phyloP scores from a whole-genome alignment of 257 asterid genomes.

The Solanum rostratum region DNA sequence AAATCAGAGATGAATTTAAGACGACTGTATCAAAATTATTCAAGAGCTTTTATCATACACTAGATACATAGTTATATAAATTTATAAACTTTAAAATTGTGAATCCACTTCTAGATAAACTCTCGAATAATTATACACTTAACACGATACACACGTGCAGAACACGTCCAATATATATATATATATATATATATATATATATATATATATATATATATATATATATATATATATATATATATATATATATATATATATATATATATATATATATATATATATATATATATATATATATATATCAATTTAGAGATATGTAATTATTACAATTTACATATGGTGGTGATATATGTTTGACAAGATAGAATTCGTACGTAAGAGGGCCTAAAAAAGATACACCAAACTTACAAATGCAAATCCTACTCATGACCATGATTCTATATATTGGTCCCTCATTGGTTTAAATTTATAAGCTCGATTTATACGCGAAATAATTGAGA shows the following conservation, averaged over 20 bases:
- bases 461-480: neutral
- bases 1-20: neutral
- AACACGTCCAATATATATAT: too few species aligned
- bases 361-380: neutral
- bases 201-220: too few species aligned
- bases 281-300: neutral
- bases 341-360: neutral
- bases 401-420: slow-evolving; percentile 28
- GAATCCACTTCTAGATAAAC: too few species aligned
- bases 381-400: neutral
- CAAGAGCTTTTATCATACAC: too few species aligned
- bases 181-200: too few species aligned
- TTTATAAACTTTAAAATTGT: neutral
- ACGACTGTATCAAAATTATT: too few species aligned
- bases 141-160: too few species aligned
- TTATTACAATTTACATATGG: neutral
- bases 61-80: too few species aligned
- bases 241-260: too few species aligned
- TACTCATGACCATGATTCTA: slow-evolving; percentile 27
- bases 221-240: too few species aligned
- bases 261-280: too few species aligned
- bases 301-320: neutral
- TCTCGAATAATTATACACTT: too few species aligned
- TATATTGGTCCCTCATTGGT: slow-evolving; percentile 2
- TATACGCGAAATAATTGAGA: neutral